A percentile compares a stretch with the other conserved stretches of the same genome.
Evolutionary conservation across 2,329 filamentous ascomycete genomes (phyloP).

Genomic region (Fusarium drepaniforme): DNA sequence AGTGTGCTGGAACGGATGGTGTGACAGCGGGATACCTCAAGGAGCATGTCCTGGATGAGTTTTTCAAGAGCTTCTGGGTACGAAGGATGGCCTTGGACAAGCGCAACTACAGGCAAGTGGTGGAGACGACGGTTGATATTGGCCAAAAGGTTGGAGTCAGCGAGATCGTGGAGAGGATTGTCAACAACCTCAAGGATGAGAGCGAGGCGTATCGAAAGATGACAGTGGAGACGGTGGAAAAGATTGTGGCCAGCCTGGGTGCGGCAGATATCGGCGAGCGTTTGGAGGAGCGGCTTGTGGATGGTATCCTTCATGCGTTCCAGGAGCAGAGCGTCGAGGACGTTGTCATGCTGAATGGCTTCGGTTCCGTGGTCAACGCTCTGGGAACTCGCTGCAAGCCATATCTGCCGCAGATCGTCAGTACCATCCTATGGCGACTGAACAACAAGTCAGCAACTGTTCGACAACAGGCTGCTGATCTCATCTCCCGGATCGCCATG

Average conservation of each 20-base stretch:
- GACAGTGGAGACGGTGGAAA: constrained; percentile 98
- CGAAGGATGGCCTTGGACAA: constrained; percentile 96
- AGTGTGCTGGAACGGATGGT: constrained; percentile 93
- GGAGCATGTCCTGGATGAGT: constrained; percentile 93
- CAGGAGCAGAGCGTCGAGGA: constrained; percentile 98
- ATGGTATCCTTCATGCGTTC: constrained; percentile 95
- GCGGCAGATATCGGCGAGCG: constrained; percentile 94
- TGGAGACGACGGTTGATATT: constrained; percentile 97
- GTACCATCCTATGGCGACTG: constrained; percentile 93
- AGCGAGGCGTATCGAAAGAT: constrained; percentile 99
- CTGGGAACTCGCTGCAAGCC: constrained; percentile 94
- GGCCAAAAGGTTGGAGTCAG: constrained; percentile 98
- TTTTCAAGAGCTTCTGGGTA: constrained; percentile 99
- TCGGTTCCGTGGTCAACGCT: constrained; percentile 97
- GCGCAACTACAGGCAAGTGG: constrained; percentile 96
- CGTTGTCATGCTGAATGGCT: constrained; percentile 95
- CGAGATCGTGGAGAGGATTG: constrained; percentile 93
- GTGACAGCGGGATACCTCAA: constrained; percentile 96
- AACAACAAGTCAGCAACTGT: constrained; percentile 99
- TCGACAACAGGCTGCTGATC: constrained; percentile 94
- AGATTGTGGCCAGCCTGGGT: constrained; percentile 91
- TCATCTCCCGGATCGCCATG: constrained; percentile 97
- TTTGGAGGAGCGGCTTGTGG: constrained; percentile 92
- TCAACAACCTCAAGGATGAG: constrained; percentile 97
- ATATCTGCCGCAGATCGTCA: constrained; percentile 96